Percentiles rank a stretch among this genome's conserved stretches.
Conservation (phyloP, 78 protist genomes). For the Dictyostelium intermedium region DNA sequence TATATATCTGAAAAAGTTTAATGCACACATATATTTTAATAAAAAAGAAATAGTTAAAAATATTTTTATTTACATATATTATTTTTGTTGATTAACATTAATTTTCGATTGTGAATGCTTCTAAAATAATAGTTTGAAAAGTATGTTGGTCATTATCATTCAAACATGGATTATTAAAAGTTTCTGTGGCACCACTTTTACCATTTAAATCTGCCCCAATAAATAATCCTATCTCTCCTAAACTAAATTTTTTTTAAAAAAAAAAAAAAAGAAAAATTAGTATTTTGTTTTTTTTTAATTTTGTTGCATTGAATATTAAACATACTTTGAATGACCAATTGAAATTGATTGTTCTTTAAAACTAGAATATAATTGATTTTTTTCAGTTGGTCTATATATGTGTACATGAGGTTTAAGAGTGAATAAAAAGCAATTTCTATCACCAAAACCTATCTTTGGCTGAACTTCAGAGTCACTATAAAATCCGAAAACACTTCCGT, state of each 20-base stretch:
- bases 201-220: constrained; percentile 37
- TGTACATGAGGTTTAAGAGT: constrained; percentile 36
- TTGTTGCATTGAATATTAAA: too few relatives aligned
- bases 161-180: constrained; percentile 47
- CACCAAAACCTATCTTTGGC: constrained; percentile 16
- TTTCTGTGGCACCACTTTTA: neutral
- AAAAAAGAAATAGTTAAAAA: too few relatives aligned
- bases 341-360: neutral
- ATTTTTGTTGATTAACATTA: too few relatives aligned
- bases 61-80: neutral
- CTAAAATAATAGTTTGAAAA: constrained; percentile 25
- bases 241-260: neutral
- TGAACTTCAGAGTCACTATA: constrained; percentile 18
- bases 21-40: too few relatives aligned
- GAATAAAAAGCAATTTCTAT: constrained; percentile 34
- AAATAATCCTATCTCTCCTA: constrained; percentile 1
- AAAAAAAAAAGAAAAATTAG: neutral
- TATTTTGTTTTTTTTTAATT: too few relatives aligned
- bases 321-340: constrained; percentile 23
- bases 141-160: neutral
- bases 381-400: constrained; percentile 25
- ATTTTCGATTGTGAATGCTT: constrained; percentile 10
- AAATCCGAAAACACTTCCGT: constrained; percentile 44
- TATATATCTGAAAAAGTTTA: too few relatives aligned
- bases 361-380: constrained; percentile 25